phyloP scores from a whole-genome alignment of 306 rosid species.

The Pyrus pyrifolia region DNA sequence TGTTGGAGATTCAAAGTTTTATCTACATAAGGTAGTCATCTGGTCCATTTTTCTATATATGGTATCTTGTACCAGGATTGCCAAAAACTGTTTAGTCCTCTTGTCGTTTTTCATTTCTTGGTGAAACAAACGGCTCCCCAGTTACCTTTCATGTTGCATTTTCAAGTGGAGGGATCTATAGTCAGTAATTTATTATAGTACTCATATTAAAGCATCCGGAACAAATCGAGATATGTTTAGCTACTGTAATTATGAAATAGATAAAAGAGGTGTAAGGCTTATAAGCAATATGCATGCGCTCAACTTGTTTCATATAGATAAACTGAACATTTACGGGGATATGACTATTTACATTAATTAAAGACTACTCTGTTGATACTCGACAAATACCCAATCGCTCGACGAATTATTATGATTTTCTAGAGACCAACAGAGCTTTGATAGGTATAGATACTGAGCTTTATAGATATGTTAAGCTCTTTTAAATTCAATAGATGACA shows the following conservation, averaged over 20 bases:
- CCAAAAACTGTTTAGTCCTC: not conserved
- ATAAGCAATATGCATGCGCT: not conserved
- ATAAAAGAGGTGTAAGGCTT: not conserved
- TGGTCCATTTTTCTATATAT: not conserved
- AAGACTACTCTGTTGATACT: not conserved
- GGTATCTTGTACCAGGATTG: not conserved
- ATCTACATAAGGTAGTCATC: constrained; percentile 74
- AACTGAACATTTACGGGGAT: not conserved
- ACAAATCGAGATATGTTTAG: not conserved
- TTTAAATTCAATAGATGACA: not conserved
- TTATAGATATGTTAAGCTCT: not conserved
- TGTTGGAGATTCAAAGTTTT: constrained; percentile 64
- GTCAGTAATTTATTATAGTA: not conserved
- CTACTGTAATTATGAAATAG: not conserved
- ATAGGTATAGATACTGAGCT: not conserved
- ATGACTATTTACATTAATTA: not conserved
- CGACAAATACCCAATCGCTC: not conserved
- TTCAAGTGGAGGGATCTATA: not conserved
- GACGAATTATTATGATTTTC: not conserved
- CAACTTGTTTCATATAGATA: not conserved
- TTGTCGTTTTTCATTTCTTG: not conserved
- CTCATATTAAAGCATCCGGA: not conserved
- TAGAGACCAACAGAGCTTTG: not conserved
- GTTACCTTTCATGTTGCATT: not conserved
- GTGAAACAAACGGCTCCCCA: not conserved